Evolutionary conservation across 306 rosid genomes (phyloP), one percentile per base, ranked within the genome.

Genomic region (Clitoria ternatea): DNA sequence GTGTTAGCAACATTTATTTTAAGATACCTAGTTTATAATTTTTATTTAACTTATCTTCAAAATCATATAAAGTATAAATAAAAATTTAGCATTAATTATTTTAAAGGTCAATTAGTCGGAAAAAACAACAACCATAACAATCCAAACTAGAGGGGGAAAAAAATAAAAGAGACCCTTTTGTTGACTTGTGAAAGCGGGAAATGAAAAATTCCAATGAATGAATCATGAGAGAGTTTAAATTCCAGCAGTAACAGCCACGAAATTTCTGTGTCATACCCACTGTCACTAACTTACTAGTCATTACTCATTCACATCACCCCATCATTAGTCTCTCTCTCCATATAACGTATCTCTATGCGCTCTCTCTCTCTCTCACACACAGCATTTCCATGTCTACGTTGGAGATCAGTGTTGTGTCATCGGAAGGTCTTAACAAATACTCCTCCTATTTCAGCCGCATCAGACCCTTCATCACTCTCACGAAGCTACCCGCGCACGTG

Each of bases 331-430:
- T 17, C 0, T 24, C 10, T 10, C 8, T 44, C 18, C 17, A 7
- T 9, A 37, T 9, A n/a, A n/a, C n/a, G 32, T 4, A 8, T 37
- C 43, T 37, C 14, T 37, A 33, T 33, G 0, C 10, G 1, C 39
- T 6, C 10, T 11, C n/a, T 1, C 43, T 18, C 43, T 27, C 12
- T 36, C n/a, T 12, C 40, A 7, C 3, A n/a, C 7, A 3, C n/a
- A n/a, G 7, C 13, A 4, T 9, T 3, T 37, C 10, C 33, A 64
- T 64, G 66, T 17, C 56, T 11, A 60, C 83, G 35, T 66, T 86
- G 77, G 91, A 86, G 49, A 86, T 86, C 74, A 79, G 68, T 0
- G 74, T 86, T 2, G 10, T 79, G 5, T 86, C 88, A 7, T 76
- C 73, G 0, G 76, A 84, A 23, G 88, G 91, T 27, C 83, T 86